Conservation (phyloP, 805 yeast species). For the Starmerella apicola region DNA sequence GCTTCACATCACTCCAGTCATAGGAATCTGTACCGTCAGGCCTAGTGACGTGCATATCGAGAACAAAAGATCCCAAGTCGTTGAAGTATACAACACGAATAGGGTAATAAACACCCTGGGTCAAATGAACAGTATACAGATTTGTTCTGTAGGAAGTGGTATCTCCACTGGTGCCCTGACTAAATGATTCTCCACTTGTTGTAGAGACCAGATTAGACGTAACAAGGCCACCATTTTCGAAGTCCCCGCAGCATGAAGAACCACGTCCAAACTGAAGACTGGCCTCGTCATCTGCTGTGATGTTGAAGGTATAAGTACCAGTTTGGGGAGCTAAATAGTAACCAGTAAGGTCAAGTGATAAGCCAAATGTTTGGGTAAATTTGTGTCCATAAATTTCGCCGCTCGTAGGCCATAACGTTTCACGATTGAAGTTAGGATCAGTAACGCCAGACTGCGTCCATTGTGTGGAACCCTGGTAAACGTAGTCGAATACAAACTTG, state of each 20-base stretch:
- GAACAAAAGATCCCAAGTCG: background rate
- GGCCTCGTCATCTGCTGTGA: slow-evolving; percentile 3
- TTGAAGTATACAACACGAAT: slow-evolving; percentile 7
- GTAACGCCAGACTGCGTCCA: no score
- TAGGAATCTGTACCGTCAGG: slow-evolving; percentile 2
- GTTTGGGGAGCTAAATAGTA: slow-evolving; percentile 1
- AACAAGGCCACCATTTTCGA: background rate
- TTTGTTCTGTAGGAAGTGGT: no score
- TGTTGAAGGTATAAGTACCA: slow-evolving; percentile 1
- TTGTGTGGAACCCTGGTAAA: no score
- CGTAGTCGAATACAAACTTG: no score
- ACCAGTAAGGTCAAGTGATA: slow-evolving; percentile 2
- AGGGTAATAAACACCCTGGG: slow-evolving; percentile 5
- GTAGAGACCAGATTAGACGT: background rate
- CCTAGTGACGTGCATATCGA: background rate
- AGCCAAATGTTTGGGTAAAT: background rate
- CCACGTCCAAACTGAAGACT: slow-evolving; percentile 7
- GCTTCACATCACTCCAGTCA: slow-evolving; percentile 1
- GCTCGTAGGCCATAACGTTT: no score
- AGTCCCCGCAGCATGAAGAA: slow-evolving; percentile 5
- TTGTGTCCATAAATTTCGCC: background rate
- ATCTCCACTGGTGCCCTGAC: background rate
- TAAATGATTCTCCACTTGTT: background rate
- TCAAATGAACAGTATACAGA: background rate
- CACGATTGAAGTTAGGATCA: background rate